Evolutionary conservation across 306 rosid genomes (phyloP).

Genomic region (barrel medic (Medicago truncatula)): MtrunA17r5.0-ANR NC_053042.1:23328001-23328500

Average conservation of each 20-base stretch:
- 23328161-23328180: constrained; percentile 38
- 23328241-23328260: background rate
- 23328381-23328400: background rate
- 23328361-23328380: background rate
- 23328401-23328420: constrained; percentile 32
- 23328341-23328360: constrained; percentile 49
- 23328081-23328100: constrained; percentile 29
- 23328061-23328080: constrained; percentile 45
- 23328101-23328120: constrained; percentile 41
- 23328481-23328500: background rate
- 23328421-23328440: constrained; percentile 41
- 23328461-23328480: constrained; percentile 33
- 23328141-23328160: constrained; percentile 39
- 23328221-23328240: constrained; percentile 13
- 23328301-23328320: constrained; percentile 32
- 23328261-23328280: constrained; percentile 3
- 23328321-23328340: constrained; percentile 28
- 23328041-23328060: constrained; percentile 44
- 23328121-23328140: constrained; percentile 31
- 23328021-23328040: constrained; percentile 35
- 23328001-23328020: constrained; percentile 37
- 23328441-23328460: constrained; percentile 25
- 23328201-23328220: background rate
- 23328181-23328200: constrained; percentile 31
- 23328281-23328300: constrained; percentile 2